Percentiles rank a stretch among this genome's conserved stretches.
Conservation (phyloP, 176 grass and related monocot species). For the Carex kokanica region DNA sequence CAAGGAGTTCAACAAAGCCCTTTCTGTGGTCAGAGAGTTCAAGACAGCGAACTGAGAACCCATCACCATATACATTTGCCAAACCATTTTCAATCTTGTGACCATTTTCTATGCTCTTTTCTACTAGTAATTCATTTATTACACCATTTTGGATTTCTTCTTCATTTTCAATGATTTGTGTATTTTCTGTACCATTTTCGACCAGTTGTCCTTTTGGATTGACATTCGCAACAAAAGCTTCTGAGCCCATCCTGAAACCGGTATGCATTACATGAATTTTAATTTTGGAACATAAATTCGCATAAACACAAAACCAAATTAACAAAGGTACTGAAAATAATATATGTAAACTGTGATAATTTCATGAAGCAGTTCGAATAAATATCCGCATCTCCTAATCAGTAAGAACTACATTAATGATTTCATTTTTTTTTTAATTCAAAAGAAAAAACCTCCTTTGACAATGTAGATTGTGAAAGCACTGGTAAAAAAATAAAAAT, state of each 20-base stretch:
- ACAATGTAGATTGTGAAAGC: neutral
- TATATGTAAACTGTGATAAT: neutral
- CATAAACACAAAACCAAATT: neutral
- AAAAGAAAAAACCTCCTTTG: neutral
- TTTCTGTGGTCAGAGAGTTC: conserved; percentile 56
- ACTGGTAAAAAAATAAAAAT: neutral
- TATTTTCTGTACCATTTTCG: neutral
- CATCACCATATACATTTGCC: neutral
- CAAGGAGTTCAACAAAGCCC: conserved; percentile 61
- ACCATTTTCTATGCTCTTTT: conserved; percentile 6
- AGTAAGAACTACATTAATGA: neutral
- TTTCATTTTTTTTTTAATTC: neutral
- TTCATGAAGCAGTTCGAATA: neutral
- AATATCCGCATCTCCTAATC: neutral
- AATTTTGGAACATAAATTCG: neutral
- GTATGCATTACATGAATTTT: neutral
- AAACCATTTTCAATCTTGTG: neutral
- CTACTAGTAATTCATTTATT: neutral
- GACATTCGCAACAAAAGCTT: neutral
- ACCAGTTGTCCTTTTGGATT: neutral
- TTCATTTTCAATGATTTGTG: neutral
- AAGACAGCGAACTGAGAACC: conserved; percentile 51
- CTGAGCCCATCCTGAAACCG: neutral
- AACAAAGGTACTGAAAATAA: neutral
- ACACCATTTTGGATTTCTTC: neutral